Conservation (phyloP, 2,329 filamentous ascomycete genomes). For the Chaetomium sp. region DNA sequence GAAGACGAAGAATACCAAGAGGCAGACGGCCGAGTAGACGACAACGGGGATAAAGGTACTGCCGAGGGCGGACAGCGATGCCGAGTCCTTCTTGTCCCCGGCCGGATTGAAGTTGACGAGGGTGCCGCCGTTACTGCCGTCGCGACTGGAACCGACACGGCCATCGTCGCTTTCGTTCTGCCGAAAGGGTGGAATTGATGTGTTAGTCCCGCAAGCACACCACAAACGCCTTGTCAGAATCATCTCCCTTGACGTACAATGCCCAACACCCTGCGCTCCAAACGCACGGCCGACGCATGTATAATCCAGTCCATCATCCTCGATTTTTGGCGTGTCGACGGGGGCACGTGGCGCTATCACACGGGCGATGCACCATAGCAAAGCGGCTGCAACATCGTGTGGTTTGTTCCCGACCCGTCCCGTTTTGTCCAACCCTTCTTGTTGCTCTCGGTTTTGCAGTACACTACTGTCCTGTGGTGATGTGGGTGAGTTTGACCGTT, state of each 20-base stretch:
- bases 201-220: background rate
- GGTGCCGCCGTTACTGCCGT: slow-evolving; percentile 36
- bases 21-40: slow-evolving; percentile 41
- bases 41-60: slow-evolving; percentile 49
- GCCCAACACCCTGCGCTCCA: slow-evolving; percentile 3
- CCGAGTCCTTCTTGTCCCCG: slow-evolving; percentile 26
- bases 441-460: background rate
- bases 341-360: background rate
- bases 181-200: background rate
- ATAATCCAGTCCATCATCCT: slow-evolving; percentile 5
- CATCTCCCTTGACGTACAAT: slow-evolving; percentile 1
- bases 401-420: background rate
- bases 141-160: slow-evolving; percentile 23
- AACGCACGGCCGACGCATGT: background rate
- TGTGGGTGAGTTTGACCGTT: too few species aligned
- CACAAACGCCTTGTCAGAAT: background rate
- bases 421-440: background rate
- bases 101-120: slow-evolving; percentile 29
- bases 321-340: too few species aligned
- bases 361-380: background rate
- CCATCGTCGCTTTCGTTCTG: slow-evolving; percentile 23
- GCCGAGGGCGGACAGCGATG: slow-evolving; percentile 37
- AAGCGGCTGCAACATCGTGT: slow-evolving; percentile 3
- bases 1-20: slow-evolving; percentile 45
- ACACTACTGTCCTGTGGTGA: too few species aligned